These are phyloP conservation scores for Thymus mandschuricus DNA, from an alignment of 257 asterid genomes.

Conservation along the genomic window DNA sequence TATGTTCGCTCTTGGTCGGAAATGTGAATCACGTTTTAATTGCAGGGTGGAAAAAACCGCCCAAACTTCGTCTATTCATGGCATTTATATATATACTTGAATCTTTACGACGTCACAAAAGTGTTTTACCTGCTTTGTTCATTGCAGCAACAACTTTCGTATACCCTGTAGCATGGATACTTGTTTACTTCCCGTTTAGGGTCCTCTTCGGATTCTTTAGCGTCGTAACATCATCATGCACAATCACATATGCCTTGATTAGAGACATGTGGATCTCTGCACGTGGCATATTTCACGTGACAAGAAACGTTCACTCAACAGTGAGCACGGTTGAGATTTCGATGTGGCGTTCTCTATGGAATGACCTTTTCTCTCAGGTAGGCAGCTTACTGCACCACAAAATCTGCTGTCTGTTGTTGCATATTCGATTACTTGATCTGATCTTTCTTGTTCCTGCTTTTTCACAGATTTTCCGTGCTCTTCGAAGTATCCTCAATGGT, in stretches of 20 bases:
- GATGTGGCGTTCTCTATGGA: constrained; percentile 85
- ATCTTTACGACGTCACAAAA: constrained; percentile 7
- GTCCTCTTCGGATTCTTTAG: constrained; percentile 45
- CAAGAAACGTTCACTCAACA: constrained; percentile 57
- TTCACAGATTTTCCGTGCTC: constrained; percentile 73
- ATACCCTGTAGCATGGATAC: constrained; percentile 62
- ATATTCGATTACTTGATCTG: constrained; percentile 1
- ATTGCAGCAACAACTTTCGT: constrained; percentile 54
- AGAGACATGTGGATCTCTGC: constrained; percentile 50
- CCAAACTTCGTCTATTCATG: not conserved
- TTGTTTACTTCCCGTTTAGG: constrained; percentile 39
- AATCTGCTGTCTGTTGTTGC: not conserved
- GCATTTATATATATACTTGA: not conserved
- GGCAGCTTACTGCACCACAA: constrained; percentile 32
- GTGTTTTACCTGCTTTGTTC: not conserved
- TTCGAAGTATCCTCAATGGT: constrained; percentile 69
- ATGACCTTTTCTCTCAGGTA: constrained; percentile 91
- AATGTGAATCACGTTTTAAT: not conserved
- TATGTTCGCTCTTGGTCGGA: not conserved
- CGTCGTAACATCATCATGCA: constrained; percentile 38
- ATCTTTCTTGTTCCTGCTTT: not conserved
- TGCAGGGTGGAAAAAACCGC: not conserved
- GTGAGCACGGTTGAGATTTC: constrained; percentile 64
- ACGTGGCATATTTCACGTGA: constrained; percentile 53
- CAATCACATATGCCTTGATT: constrained; percentile 39